Evolutionary conservation across 2,329 filamentous ascomycete species (phyloP), one percentile per base, ranked within the genome.

Genomic region (Trichoderma sp.): DNA sequence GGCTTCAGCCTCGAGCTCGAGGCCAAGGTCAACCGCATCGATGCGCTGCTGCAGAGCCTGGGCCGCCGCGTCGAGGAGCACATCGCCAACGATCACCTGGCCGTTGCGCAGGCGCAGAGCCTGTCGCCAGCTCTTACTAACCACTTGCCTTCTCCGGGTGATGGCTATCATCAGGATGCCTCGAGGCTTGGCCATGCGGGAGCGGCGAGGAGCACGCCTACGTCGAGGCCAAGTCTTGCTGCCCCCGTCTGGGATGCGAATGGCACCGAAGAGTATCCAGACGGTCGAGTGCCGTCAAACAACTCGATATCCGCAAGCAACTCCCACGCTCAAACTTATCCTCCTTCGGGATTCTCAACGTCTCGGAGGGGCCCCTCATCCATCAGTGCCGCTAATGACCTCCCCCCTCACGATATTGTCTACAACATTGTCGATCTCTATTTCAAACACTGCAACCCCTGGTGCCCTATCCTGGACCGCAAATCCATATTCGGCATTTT

Each of bases 361-460:
- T 65, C 70, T 53, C 70, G 68, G 5, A 66, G 21, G 53, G 75
- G 76, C 10, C 73, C 76, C 1, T 77, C 77, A 0, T 72, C 77
- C 7, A 71, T 79, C n/a, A 76, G 78, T 19, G 78, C 78, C 76
- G 85, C 74, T 72, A 81, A 74, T 75, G 80, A 88, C 65, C 83
- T 89, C 1, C 87, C 87, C 2, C 86, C 87, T 0, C 87, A 88
- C 71, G 87, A 89, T 71, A 80, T 89, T 14, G 76, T 89, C 4
- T 89, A 88, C 70, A 85, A 84, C 2, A 78, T 89, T 2, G 86
- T 88, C 19, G 87, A 89, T 70, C 79, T 89, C 8, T 89, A 87
- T 77, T 89, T 89, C 79, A 88, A 88, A 73, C 87, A 89, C 75
- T 86, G 88, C 75, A 89, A 89, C 72, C 87, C 87, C 0, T 89